Evolutionary conservation across 805 yeast species (phyloP), one percentile per base, ranked within the genome.

Genomic region (Yarrowia keelungensis): DNA sequence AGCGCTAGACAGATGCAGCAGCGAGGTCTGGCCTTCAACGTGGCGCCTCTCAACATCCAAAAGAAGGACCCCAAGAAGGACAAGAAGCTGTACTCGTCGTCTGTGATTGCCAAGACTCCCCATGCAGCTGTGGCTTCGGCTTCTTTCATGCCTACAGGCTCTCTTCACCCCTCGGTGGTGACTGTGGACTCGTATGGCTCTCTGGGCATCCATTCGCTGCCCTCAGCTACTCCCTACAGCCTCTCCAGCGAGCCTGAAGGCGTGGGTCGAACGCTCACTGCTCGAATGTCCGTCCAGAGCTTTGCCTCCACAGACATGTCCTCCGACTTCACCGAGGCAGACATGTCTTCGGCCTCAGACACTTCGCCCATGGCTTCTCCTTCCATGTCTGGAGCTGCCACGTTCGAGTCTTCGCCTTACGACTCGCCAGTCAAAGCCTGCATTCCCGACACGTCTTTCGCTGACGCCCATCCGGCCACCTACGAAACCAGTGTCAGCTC

Each of bases 301-400:
- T 45, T 59, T 59, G 65, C 51, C 8, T 59, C 65, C 5, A 59
- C 65, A 43, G 65, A 59, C 65, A 59, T 59, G 65, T 59, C 65
- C 1, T 59, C 65, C 3, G 65, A 59, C 51, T 59, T 59, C 9
- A 59, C 51, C 22, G 65, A 59, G 42, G 65, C 19, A 2, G 65
- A 59, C 8, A 32, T 59, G 51, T 59, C 65, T 43, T 59, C 65
- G 32, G 65, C 65, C 1, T 59, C 65, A 5, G 65, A 59, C 46
- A n/a, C 65, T 2, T 59, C 65, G 2, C 65, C 65, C 3, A 35
- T 45, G 42, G 5, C 58, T 9, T 59, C 65, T 11, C 65, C 65
- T 8, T 45, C 51, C 32, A 11, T 59, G 51, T 22, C 35, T 1
- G 12, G 10, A 22, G 22, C 47, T 2, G 19, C 38, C 22, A 42